Evolutionary conservation across 75 land plant species (phyloP).

Genomic region (Selaginella moellendorffii): DNA sequence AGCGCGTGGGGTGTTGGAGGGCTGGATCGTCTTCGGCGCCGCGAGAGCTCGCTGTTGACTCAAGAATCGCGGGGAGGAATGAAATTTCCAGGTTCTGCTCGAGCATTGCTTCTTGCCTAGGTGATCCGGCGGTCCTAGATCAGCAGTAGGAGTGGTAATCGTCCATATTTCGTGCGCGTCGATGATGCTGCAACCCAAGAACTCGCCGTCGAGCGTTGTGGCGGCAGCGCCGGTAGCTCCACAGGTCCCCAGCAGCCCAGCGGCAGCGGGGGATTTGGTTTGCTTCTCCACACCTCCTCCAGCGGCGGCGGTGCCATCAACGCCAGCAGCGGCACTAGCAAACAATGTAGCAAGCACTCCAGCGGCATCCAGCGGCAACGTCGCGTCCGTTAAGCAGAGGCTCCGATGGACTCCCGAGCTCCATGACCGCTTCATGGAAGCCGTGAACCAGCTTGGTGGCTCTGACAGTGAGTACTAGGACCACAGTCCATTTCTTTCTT

Average conservation of each 20-base stretch:
- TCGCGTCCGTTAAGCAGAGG: background rate
- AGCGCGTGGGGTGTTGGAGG: background rate
- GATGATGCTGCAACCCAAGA: background rate
- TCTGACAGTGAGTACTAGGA: background rate
- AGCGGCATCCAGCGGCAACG: background rate
- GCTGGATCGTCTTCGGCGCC: background rate
- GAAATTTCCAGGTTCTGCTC: background rate
- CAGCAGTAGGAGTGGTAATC: background rate
- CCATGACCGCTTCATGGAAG: background rate
- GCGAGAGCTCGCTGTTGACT: background rate
- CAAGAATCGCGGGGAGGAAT: background rate
- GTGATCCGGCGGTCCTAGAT: background rate
- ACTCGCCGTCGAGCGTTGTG: background rate
- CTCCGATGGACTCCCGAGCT: constrained; percentile 1
- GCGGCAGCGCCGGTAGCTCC: background rate
- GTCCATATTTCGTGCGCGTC: background rate
- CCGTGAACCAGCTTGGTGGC: background rate
- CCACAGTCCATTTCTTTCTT: too few species aligned
- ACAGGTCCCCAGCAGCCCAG: background rate
- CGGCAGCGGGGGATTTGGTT: background rate
- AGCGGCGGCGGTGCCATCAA: background rate
- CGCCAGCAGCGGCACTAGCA: background rate
- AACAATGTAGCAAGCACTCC: background rate
- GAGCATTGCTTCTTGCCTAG: background rate
- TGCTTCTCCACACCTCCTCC: too few species aligned